Percentiles rank a stretch among this genome's conserved stretches.
These are phyloP conservation scores for Trypanosoma melophagium DNA, from an alignment of 208 protist species.

Conservation along the genomic window DNA sequence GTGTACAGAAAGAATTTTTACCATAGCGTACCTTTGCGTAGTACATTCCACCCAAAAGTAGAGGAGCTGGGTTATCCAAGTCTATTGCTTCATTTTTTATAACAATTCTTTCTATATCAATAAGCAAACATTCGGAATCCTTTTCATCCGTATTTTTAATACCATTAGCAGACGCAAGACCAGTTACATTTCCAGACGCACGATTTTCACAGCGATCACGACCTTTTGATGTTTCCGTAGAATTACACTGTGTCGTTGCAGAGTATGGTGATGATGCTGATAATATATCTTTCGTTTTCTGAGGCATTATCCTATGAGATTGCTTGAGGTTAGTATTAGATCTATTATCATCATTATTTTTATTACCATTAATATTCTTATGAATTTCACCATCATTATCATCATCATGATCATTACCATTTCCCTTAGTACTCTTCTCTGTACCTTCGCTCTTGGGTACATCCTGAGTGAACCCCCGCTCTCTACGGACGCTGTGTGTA, in stretches of 20 bases:
- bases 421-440: too few species aligned
- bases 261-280: constrained; percentile 1
- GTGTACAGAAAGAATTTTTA: constrained; percentile 37
- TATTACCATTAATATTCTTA: not conserved
- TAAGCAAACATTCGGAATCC: constrained; percentile 26
- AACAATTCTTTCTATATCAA: constrained; percentile 61
- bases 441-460: too few species aligned
- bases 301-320: too few species aligned
- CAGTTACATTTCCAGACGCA: not conserved
- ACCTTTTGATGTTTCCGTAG: not conserved
- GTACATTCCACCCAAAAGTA: constrained; percentile 71
- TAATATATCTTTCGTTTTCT: not conserved
- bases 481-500: too few species aligned
- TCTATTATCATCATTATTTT: not conserved
- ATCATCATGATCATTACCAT: too few species aligned
- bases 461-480: too few species aligned
- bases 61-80: constrained; percentile 56
- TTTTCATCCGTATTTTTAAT: not conserved
- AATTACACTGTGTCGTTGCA: constrained; percentile 2
- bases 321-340: not conserved
- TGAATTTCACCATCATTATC: too few species aligned
- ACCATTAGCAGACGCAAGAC: not conserved
- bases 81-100: constrained; percentile 58
- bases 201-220: not conserved
- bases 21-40: constrained; percentile 69